Base-by-base conservation (phyloP, 2,329 filamentous ascomycete species). In the Ciborinia camelliae region DNA sequence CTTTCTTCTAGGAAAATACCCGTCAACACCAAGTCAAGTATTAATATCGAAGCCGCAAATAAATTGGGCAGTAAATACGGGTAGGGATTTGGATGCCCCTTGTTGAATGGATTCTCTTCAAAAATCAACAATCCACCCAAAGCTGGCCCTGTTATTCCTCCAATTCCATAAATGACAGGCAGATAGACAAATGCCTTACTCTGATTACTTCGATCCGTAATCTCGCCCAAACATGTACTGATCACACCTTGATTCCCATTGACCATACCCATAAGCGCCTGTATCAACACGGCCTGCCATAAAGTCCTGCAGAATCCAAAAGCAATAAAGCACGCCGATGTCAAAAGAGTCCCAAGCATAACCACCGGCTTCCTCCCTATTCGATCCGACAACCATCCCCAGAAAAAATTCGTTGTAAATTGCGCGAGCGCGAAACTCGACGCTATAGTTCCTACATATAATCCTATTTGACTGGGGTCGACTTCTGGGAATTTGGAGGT, bases 241-340 rank as follows among this genome's bases (percentile, higher is more conserved):
- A 99, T 92, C 15, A 97, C 88, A 5, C 92, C 94, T 37, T 95
- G 92, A 73, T 99, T 99, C 61, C 95, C 95, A 76, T 98, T 99
- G 60, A 97, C 86, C 62, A 96, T 76, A 4, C 95, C 95, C 92
- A 98, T 97, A 68, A 93, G 79, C 2, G 90, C 86, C 75, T 99
- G 95, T 0, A 97, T 91, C 20, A 91, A 68, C 18, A 98, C 82
- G 2, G 96, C 88, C 76, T 98, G 93, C 85, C 88, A 91, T 67
- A 97, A 85, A 2, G 83, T 88, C 67, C 79, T 86, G 76, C 92
- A 96, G 73, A 98, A 92, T 4, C 94, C 95, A 76, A 99, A 99
- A 0, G 86, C 85, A 48, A 90, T 76, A 74, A 98, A 97, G 73
- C 91, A 96, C 15, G 82, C 80, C 69, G 91, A 89, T 30, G 96